Evolutionary conservation across 2,329 filamentous ascomycete species (phyloP).

Genomic region (Tolypocladium cylindrosporum): DNA sequence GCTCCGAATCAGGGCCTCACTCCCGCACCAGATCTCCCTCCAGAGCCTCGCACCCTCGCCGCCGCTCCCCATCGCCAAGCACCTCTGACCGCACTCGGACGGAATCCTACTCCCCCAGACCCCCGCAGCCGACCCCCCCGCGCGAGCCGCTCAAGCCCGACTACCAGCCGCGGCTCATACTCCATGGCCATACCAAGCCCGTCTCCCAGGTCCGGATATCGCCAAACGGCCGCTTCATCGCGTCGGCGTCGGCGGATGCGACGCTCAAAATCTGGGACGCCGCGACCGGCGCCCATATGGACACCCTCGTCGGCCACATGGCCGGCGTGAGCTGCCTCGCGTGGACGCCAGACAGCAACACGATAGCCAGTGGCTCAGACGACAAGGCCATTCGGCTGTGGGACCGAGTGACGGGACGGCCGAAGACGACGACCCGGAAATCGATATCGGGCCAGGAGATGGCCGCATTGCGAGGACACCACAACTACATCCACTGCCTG

Average conservation of each 20-base stretch:
- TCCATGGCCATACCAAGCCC: constrained; percentile 68
- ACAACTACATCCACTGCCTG: constrained; percentile 91
- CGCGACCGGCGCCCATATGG: constrained; percentile 64
- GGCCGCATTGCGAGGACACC: constrained; percentile 67
- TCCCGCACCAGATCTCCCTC: constrained; percentile 20
- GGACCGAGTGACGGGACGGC: constrained; percentile 58
- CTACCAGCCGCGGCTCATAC: constrained; percentile 59
- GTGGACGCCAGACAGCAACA: constrained; percentile 87
- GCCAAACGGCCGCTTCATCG: constrained; percentile 81
- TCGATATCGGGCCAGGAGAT: constrained; percentile 28
- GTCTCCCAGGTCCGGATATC: constrained; percentile 85
- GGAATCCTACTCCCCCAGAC: constrained; percentile 6
- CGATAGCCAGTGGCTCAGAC: constrained; percentile 83
- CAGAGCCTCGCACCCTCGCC: constrained; percentile 14
- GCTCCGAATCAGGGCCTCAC: constrained; percentile 24
- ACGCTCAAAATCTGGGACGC: constrained; percentile 90
- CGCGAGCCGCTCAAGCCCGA: constrained; percentile 48
- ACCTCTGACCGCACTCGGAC: constrained; percentile 19
- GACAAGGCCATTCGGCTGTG: constrained; percentile 94
- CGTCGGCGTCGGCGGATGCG: constrained; percentile 79
- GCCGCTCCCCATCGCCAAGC: constrained; percentile 15
- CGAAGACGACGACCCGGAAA: constrained; percentile 35
- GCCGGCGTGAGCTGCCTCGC: constrained; percentile 85
- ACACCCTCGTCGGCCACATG: constrained; percentile 87
- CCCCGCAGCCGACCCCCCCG: constrained; percentile 23